These are phyloP conservation scores for Psilocybe mexicana DNA, from an alignment of 1,284 basidiomycete genomes.

Conservation along the genomic window DNA sequence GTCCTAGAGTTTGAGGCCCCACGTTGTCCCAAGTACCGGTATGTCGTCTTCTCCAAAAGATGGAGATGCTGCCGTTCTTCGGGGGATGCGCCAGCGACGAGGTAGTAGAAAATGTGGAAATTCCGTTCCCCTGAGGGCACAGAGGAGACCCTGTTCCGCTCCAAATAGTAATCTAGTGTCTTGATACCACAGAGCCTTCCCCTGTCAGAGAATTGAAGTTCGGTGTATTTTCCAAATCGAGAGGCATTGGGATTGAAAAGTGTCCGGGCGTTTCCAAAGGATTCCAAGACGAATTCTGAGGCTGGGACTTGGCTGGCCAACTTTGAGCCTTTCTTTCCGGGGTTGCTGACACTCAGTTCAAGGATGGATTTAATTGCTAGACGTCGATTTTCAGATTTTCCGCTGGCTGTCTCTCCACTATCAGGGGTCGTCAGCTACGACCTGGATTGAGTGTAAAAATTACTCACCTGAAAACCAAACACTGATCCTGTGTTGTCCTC, in stretches of 20 bases:
- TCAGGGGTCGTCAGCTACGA: background rate
- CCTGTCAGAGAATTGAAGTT: slow-evolving; percentile 90
- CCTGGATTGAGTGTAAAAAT: background rate
- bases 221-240: slow-evolving; percentile 91
- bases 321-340: slow-evolving; percentile 94
- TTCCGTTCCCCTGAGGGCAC: slow-evolving; percentile 88
- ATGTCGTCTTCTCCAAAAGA: slow-evolving; percentile 75
- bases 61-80: slow-evolving; percentile 90
- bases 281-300: slow-evolving; percentile 92
- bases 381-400: slow-evolving; percentile 90
- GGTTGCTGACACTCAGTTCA: slow-evolving; percentile 84
- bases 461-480: slow-evolving; percentile 79
- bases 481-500: slow-evolving; percentile 91
- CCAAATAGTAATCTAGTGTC: slow-evolving; percentile 96
- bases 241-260: slow-evolving; percentile 91
- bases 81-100: slow-evolving; percentile 84
- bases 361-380: slow-evolving; percentile 90
- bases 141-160: slow-evolving; percentile 81
- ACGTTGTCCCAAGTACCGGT: slow-evolving; percentile 82
- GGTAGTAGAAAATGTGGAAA: slow-evolving; percentile 97
- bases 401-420: slow-evolving; percentile 91
- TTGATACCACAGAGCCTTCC: slow-evolving; percentile 90
- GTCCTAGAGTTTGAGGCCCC: slow-evolving; percentile 39
- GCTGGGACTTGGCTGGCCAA: slow-evolving; percentile 85
- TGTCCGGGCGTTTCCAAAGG: slow-evolving; percentile 89